Base-by-base conservation (phyloP, 1,139 yeast genomes). In the Lodderomyces margitis region DNA sequence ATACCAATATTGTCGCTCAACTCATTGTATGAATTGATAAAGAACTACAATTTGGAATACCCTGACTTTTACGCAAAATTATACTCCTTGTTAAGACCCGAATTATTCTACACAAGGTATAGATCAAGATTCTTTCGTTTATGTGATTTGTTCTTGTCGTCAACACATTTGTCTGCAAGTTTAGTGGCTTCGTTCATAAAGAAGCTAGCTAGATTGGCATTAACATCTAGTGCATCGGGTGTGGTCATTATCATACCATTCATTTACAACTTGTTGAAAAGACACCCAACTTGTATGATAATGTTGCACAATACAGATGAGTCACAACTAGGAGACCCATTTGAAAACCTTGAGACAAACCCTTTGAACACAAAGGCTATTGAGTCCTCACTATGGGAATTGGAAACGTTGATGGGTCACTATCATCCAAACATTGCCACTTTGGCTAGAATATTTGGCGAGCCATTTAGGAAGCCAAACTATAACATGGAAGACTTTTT, bases 401-500 rank as follows among this genome's bases (percentile, higher is more conserved):
- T 92, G 45, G 88, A 86, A 47, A 74, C 95, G 0, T 66, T 87
- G 46, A 81, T 83, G 73, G 65, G 78, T n/a, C 99, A 92, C 61
- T 92, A 88, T 57, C 98, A 92, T 62, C 98, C 98, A 9, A 92
- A 92, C 55, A 87, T 94, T 16, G 92, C 97, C 2, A 86, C 97
- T 0, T 70, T 92, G 53, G 97, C 97, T 10, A 83, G 81, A 58
- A 87, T 92, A 32, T 85, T 87, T 58, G 75, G 81, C 17, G 97
- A 92, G 60, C 97, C 96, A 3, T 91, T 92, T 66, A 80, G 83
- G 57, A 94, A 92, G 61, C 83, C 86, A 45, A 78, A 78, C 53
- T 92, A 94, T 61, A 86, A 87, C 57, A 72, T 92, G 71, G 98
- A 92, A 58, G 98, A 92, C 61, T 92, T 42, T 25, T 68, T 92